Percentiles rank a stretch among this genome's conserved stretches.
These are phyloP conservation scores for Botrytis aclada DNA, from an alignment of 2,329 filamentous ascomycete species.

Conservation along the genomic window DNA sequence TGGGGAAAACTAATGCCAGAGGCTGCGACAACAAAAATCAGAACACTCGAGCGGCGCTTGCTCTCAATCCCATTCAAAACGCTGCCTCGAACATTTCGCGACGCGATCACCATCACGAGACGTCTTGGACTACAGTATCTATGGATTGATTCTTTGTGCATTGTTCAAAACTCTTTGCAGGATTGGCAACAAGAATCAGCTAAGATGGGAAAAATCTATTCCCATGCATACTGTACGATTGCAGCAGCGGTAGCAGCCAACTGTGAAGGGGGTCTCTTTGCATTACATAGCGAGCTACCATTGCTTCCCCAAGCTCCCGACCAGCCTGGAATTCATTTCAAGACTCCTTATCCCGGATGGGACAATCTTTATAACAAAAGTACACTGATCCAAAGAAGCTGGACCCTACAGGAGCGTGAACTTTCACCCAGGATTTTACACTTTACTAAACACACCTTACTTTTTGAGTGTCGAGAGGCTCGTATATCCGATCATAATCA, in stretches of 20 bases:
- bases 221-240: slow-evolving; percentile 20
- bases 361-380: slow-evolving; percentile 10
- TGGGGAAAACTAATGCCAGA: slow-evolving; percentile 21
- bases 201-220: slow-evolving; percentile 26
- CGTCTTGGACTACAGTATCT: slow-evolving; percentile 9
- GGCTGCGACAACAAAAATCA: slow-evolving; percentile 14
- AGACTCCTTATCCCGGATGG: slow-evolving; percentile 3
- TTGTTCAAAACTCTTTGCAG: slow-evolving; percentile 16
- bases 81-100: slow-evolving; percentile 13
- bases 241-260: slow-evolving; percentile 20
- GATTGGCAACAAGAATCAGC: slow-evolving; percentile 27
- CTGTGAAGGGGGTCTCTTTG: slow-evolving; percentile 11
- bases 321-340: not conserved
- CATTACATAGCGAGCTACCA: slow-evolving; percentile 11
- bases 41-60: slow-evolving; percentile 14
- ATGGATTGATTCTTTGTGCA: slow-evolving; percentile 19
- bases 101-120: slow-evolving; percentile 17
- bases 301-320: not conserved
- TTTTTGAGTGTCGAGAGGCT: slow-evolving; percentile 18
- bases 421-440: slow-evolving; percentile 22
- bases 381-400: slow-evolving; percentile 25
- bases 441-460: slow-evolving; percentile 24
- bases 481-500: slow-evolving; percentile 5
- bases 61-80: slow-evolving; percentile 13
- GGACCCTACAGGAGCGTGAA: slow-evolving; percentile 24